phyloP scores from a whole-genome alignment of 1,139 yeast genomes.

The Pichia sp. region DNA sequence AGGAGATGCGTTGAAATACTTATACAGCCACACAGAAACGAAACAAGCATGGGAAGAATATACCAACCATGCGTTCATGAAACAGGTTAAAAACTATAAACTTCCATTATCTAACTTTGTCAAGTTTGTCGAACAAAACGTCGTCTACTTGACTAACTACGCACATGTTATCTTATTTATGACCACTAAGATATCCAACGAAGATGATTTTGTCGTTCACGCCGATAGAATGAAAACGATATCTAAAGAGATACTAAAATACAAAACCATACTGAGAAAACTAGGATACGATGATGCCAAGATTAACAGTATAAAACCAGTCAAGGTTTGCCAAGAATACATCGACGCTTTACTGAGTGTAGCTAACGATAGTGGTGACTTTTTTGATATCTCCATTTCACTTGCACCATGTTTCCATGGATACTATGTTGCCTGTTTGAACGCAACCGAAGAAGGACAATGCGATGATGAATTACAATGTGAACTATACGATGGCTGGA shows the following conservation, averaged over 20 bases:
- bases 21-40: conserved; percentile 57
- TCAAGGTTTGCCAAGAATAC: conserved; percentile 57
- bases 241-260: conserved; percentile 55
- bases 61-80: conserved; percentile 61
- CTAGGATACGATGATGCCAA: conserved; percentile 45
- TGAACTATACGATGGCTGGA: conserved; percentile 50
- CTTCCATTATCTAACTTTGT: conserved; percentile 52
- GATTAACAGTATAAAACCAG: conserved; percentile 46
- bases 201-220: conserved; percentile 51
- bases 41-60: conserved; percentile 56
- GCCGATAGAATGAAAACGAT: conserved; percentile 52
- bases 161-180: conserved; percentile 68
- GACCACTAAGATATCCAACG: conserved; percentile 59
- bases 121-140: conserved; percentile 69
- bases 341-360: conserved; percentile 57
- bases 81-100: conserved; percentile 48
- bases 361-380: conserved; percentile 56
- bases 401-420: conserved; percentile 80
- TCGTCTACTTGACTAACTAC: conserved; percentile 64
- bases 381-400: conserved; percentile 60
- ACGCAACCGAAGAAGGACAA: conserved; percentile 19
- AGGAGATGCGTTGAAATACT: conserved; percentile 44
- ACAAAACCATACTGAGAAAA: conserved; percentile 46
- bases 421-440: conserved; percentile 25
- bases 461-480: not conserved